Evolutionary conservation across 2,329 filamentous ascomycete genomes (phyloP), one percentile per base, ranked within the genome.

Genomic region (Fusarium aywerte): DNA sequence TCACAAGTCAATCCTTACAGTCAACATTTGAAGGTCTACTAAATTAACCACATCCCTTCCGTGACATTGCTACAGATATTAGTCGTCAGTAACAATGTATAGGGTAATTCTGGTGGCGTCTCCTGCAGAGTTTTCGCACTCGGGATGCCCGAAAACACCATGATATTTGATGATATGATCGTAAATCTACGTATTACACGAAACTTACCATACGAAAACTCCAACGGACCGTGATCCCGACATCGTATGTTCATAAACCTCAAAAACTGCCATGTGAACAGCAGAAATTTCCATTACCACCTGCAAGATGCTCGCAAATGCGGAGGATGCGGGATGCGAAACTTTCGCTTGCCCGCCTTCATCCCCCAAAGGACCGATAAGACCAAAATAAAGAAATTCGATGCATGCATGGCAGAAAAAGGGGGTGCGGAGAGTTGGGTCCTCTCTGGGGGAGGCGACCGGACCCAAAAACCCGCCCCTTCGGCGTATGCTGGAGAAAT

Each of bases 241-340:
- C 11, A 42, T 63, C 60, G 52, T 63, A 63, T 21, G 60, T 63
- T 63, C 4, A 6, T 16, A 29, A 42, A 33, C 7, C 15, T 21
- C 23, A 31, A 39, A 35, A 7, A 33, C 2, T 29, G 49, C 40
- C 60, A 63, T 58, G 60, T 58, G 58, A 50, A 39, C 18, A 4
- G 43, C 43, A 63, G 23, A 58, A 49, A 36, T 56, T 62, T 62
- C 43, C 43, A 39, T 27, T 10, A 33, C 25, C 2, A 21, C 53
- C 36, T 45, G 49, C 49, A 58, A 44, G 16, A 36, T 54, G 40
- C 40, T 55, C 36, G n/a, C 38, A 58, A 63, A 63, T 63, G 58
- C 60, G 60, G 60, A 63, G 60, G 60, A 63, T 63, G 58, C 59
- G 60, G 60, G 60, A 63, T 63, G 15, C 18, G n/a, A 54, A 48